Conservation (phyloP, 2,329 filamentous ascomycete species). For the Xylariomycetidae sp. region DNA sequence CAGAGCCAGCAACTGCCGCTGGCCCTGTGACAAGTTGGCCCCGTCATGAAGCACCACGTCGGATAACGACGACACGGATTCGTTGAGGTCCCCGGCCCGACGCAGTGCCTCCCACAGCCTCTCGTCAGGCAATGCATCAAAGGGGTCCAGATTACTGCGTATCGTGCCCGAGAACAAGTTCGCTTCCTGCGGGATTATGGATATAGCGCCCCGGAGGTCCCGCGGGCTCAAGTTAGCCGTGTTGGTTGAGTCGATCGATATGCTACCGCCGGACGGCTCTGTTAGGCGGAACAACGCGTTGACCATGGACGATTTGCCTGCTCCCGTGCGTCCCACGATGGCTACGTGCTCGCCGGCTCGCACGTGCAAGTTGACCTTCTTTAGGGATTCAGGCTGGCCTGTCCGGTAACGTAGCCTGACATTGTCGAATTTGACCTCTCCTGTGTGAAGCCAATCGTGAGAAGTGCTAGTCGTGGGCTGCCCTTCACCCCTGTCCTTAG, state of each 20-base stretch:
- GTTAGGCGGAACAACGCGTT: slow-evolving; percentile 67
- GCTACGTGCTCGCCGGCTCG: slow-evolving; percentile 62
- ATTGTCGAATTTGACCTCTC: slow-evolving; percentile 30
- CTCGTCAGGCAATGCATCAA: slow-evolving; percentile 65
- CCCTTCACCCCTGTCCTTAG: slow-evolving; percentile 38
- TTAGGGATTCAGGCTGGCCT: slow-evolving; percentile 43
- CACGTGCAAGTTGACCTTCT: slow-evolving; percentile 35
- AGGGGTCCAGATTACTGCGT: slow-evolving; percentile 69
- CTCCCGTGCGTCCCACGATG: slow-evolving; percentile 70
- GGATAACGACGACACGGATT: slow-evolving; percentile 26
- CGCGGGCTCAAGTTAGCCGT: slow-evolving; percentile 65
- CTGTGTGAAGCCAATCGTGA: not conserved
- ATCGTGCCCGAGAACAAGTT: slow-evolving; percentile 69
- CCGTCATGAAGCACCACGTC: slow-evolving; percentile 59
- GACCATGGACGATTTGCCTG: slow-evolving; percentile 70
- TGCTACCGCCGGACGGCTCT: slow-evolving; percentile 66
- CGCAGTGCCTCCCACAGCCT: slow-evolving; percentile 66
- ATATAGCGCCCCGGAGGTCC: slow-evolving; percentile 67
- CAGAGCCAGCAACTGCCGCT: slow-evolving; percentile 44
- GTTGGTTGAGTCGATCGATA: slow-evolving; percentile 66
- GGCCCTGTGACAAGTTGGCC: slow-evolving; percentile 69
- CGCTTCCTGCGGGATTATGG: slow-evolving; percentile 73
- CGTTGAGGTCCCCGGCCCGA: slow-evolving; percentile 38
- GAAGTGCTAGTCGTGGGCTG: not conserved
- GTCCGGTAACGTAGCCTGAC: slow-evolving; percentile 47